phyloP scores from a whole-genome alignment of 2,329 filamentous ascomycete genomes.

The Hypoxylon sp. region DNA sequence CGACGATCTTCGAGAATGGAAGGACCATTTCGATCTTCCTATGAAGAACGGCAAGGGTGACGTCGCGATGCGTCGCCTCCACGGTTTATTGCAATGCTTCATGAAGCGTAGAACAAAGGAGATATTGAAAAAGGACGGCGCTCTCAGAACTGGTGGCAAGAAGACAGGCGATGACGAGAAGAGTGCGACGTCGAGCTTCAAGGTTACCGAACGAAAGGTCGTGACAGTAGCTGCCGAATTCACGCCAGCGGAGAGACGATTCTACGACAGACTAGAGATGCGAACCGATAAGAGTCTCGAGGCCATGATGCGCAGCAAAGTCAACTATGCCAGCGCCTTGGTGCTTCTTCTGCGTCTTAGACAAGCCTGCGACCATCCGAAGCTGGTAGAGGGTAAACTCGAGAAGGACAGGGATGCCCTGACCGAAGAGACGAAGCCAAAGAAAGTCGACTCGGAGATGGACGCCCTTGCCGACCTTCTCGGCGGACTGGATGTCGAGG shows the following conservation, averaged over 20 bases:
- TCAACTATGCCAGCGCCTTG: constrained; percentile 94
- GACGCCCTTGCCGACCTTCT: constrained; percentile 89
- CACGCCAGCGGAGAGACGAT: constrained; percentile 80
- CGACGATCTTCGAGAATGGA: constrained; percentile 87
- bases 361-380: constrained; percentile 95
- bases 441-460: constrained; percentile 71
- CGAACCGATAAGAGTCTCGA: constrained; percentile 89
- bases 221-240: constrained; percentile 83
- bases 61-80: constrained; percentile 86
- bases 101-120: constrained; percentile 99
- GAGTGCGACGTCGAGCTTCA: constrained; percentile 74
- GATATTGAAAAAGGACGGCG: constrained; percentile 89
- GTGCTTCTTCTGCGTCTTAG: constrained; percentile 90
- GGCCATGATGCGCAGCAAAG: constrained; percentile 84
- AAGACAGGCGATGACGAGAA: constrained; percentile 60
- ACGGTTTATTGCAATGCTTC: constrained; percentile 87
- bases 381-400: constrained; percentile 85
- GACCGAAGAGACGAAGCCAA: constrained; percentile 68
- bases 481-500: constrained; percentile 81
- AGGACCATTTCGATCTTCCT: constrained; percentile 87
- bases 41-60: constrained; percentile 92
- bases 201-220: constrained; percentile 91
- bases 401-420: constrained; percentile 89
- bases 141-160: constrained; percentile 81
- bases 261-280: constrained; percentile 86